Conservation (phyloP, 2,329 filamentous ascomycete genomes). For the Aspergillus hortae region DNA sequence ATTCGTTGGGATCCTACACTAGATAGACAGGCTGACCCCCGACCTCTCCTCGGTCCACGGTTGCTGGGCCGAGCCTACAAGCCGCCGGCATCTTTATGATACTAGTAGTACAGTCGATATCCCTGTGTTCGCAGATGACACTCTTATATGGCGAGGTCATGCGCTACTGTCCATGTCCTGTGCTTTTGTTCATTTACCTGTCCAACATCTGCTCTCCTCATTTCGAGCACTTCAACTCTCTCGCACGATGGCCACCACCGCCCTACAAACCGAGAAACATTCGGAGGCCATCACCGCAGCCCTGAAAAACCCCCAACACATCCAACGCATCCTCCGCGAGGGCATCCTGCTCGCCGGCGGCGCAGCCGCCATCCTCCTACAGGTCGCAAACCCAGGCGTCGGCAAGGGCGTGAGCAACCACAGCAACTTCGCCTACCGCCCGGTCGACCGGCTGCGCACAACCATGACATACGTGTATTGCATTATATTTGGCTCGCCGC, state of each 20-base stretch:
- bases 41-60: not conserved
- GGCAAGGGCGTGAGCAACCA: constrained; percentile 36
- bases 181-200: not conserved
- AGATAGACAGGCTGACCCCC: not conserved
- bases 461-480: constrained; percentile 42
- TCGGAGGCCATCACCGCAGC: not conserved
- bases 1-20: too few relatives aligned
- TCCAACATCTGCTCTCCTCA: not conserved
- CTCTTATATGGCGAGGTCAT: not conserved
- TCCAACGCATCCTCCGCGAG: constrained; percentile 33
- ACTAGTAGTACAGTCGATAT: not conserved
- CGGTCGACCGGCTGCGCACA: constrained; percentile 34
- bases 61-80: not conserved
- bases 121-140: not conserved
- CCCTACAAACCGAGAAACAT: not conserved
- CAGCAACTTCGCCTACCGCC: constrained; percentile 38
- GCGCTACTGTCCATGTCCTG: not conserved
- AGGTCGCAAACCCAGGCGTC: constrained; percentile 39
- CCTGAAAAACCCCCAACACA: not conserved
- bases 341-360: constrained; percentile 34
- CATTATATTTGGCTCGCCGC: constrained; percentile 33
- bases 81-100: not conserved
- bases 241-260: not conserved
- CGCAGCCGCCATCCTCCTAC: constrained; percentile 38
- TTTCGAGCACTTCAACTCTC: not conserved